A percentile compares a stretch with the other conserved stretches of the same genome.
These are phyloP conservation scores for Candida dubliniensis DNA, from an alignment of 1,139 yeast species.

Conservation along the genomic window DNA sequence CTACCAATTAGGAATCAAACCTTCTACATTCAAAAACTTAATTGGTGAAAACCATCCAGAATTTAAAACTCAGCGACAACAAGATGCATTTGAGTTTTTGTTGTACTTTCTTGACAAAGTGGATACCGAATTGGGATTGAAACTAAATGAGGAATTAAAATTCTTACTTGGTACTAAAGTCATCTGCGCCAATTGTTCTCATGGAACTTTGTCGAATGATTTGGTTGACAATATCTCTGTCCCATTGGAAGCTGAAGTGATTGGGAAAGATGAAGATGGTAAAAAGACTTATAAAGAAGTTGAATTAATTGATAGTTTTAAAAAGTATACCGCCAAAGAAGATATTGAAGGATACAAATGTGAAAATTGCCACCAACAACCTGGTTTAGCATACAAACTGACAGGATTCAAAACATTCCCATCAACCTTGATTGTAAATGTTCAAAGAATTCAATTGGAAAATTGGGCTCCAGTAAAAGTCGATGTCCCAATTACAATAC, in stretches of 20 bases:
- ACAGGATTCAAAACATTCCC: slow-evolving; percentile 67
- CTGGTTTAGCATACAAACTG: slow-evolving; percentile 45
- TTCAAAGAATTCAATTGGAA: slow-evolving; percentile 76
- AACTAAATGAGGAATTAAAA: slow-evolving; percentile 53
- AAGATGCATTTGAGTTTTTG: slow-evolving; percentile 92
- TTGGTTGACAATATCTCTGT: slow-evolving; percentile 69
- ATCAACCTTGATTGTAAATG: slow-evolving; percentile 64
- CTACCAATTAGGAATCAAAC: slow-evolving; percentile 77
- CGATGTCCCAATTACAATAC: slow-evolving; percentile 67
- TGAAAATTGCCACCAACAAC: slow-evolving; percentile 49
- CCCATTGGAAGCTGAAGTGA: slow-evolving; percentile 49
- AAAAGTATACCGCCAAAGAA: slow-evolving; percentile 50
- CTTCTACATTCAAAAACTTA: slow-evolving; percentile 69
- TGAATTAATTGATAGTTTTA: slow-evolving; percentile 53
- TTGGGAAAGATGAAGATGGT: slow-evolving; percentile 43
- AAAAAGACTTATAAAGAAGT: slow-evolving; percentile 50
- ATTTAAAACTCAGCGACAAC: slow-evolving; percentile 84
- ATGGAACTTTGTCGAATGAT: slow-evolving; percentile 58
- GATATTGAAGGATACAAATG: slow-evolving; percentile 66
- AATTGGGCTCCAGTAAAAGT: slow-evolving; percentile 91
- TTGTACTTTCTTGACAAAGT: slow-evolving; percentile 63
- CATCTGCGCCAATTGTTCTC: slow-evolving; percentile 59
- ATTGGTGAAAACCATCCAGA: slow-evolving; percentile 81
- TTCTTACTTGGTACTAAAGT: slow-evolving; percentile 67
- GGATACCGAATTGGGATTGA: slow-evolving; percentile 52